phyloP scores from a whole-genome alignment of 495 filamentous ascomycete species.

The Hyaloscypha finlandica region DNA sequence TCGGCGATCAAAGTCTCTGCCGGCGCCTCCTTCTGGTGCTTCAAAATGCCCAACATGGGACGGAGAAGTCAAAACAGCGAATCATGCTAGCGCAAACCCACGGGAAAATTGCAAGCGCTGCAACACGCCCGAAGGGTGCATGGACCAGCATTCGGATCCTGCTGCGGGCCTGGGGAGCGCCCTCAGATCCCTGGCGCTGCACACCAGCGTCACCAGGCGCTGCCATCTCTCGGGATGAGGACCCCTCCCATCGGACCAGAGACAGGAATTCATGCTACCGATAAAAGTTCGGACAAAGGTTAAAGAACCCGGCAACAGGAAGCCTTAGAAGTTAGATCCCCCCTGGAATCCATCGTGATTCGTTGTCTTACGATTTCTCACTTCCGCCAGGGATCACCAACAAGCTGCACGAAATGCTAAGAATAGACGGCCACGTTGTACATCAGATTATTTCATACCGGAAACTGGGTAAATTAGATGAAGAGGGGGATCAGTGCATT shows the following conservation, averaged over 20 bases:
- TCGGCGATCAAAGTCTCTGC: background rate
- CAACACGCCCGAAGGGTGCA: slow-evolving; percentile 6
- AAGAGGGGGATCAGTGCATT: background rate
- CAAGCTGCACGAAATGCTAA: slow-evolving; percentile 11
- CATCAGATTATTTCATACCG: slow-evolving; percentile 9
- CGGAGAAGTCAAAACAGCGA: background rate
- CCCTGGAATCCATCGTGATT: background rate
- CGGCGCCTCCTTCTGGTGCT: background rate
- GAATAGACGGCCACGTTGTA: slow-evolving; percentile 23
- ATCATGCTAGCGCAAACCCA: background rate
- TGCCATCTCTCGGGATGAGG: slow-evolving; percentile 15
- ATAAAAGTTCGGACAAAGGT: background rate
- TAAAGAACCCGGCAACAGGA: background rate
- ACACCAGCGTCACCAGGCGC: slow-evolving; percentile 8
- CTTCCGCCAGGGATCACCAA: background rate
- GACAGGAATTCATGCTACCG: background rate
- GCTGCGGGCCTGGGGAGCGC: background rate
- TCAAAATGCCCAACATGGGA: background rate
- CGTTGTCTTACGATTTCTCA: background rate
- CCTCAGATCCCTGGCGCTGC: slow-evolving; percentile 7
- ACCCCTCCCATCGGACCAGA: background rate
- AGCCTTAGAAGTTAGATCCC: background rate
- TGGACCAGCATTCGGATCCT: slow-evolving; percentile 18
- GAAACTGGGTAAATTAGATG: slow-evolving; percentile 22
- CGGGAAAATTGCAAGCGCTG: background rate